Conservation (phyloP, 176 grass and related monocot species). For the Pontederia paniculata region DNA sequence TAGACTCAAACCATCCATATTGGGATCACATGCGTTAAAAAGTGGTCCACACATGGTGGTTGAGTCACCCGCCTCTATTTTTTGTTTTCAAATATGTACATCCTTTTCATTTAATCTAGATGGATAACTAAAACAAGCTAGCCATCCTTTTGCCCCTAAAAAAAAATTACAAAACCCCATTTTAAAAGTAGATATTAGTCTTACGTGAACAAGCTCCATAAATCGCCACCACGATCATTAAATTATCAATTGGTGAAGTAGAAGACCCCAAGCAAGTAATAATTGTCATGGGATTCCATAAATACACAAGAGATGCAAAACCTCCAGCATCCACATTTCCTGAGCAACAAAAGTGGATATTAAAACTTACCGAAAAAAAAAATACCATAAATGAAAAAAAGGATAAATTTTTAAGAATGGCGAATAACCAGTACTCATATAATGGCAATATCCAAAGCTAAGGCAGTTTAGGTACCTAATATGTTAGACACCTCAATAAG, state of each 20-base stretch:
- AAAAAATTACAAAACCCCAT: too few species aligned
- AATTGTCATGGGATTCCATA: slow-evolving; percentile 94
- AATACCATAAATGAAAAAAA: slow-evolving; percentile 5
- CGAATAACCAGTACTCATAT: background rate
- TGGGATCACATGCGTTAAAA: too few species aligned
- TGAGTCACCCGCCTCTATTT: too few species aligned
- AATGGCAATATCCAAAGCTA: too few species aligned
- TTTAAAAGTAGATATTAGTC: background rate
- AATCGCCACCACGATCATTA: slow-evolving; percentile 74
- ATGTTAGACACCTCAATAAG: too few species aligned
- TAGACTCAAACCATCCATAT: too few species aligned
- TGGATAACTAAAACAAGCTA: too few species aligned
- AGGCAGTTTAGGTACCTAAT: too few species aligned
- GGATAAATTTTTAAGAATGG: background rate
- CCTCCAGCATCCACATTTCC: slow-evolving; percentile 49
- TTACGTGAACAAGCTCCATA: slow-evolving; percentile 91
- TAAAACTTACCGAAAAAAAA: slow-evolving; percentile 11
- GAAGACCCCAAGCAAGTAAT: slow-evolving; percentile 78
- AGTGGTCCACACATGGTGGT: too few species aligned
- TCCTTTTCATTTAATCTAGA: too few species aligned
- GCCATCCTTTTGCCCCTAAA: too few species aligned
- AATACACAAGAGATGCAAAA: slow-evolving; percentile 79
- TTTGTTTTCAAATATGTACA: too few species aligned
- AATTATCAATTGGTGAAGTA: slow-evolving; percentile 89
- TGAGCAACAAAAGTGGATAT: slow-evolving; percentile 32